Evolutionary conservation across 2,329 filamentous ascomycete genomes (phyloP).

Genomic region (Tolypocladium pustulatum): DNA sequence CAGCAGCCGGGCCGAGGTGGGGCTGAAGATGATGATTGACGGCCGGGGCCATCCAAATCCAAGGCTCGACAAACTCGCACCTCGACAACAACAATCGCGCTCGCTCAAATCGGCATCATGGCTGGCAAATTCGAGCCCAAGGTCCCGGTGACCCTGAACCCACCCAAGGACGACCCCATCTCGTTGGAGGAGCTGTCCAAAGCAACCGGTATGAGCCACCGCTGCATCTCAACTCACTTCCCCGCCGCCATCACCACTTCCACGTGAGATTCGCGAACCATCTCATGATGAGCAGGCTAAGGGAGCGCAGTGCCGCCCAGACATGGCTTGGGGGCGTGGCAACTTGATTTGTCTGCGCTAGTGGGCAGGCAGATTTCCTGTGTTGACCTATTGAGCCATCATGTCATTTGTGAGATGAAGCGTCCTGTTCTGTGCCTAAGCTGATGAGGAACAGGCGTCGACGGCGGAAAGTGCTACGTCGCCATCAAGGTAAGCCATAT

Average conservation of each 20-base stretch:
- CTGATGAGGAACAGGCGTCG: conserved; percentile 38
- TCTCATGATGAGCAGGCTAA: background rate
- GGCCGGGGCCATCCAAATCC: background rate
- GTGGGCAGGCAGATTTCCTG: background rate
- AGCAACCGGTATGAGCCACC: conserved; percentile 59
- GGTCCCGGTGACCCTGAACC: conserved; percentile 60
- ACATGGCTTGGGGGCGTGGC: background rate
- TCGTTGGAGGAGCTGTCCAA: conserved; percentile 67
- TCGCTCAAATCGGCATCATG: conserved; percentile 25
- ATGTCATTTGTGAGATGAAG: background rate
- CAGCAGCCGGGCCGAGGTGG: conserved; percentile 4
- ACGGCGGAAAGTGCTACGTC: conserved; percentile 56
- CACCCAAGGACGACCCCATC: conserved; percentile 83
- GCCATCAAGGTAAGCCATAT: conserved; percentile 51
- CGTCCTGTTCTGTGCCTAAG: background rate
- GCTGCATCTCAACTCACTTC: background rate
- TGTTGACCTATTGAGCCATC: background rate
- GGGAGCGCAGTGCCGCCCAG: background rate
- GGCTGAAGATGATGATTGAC: background rate
- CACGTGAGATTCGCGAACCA: background rate
- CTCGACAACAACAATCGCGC: background rate
- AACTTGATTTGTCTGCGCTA: background rate
- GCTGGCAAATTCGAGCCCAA: conserved; percentile 69
- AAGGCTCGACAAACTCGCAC: background rate
- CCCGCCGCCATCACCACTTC: background rate